Evolutionary conservation across 805 yeast species (phyloP).

Genomic region (Naumovozyma baii): DNA sequence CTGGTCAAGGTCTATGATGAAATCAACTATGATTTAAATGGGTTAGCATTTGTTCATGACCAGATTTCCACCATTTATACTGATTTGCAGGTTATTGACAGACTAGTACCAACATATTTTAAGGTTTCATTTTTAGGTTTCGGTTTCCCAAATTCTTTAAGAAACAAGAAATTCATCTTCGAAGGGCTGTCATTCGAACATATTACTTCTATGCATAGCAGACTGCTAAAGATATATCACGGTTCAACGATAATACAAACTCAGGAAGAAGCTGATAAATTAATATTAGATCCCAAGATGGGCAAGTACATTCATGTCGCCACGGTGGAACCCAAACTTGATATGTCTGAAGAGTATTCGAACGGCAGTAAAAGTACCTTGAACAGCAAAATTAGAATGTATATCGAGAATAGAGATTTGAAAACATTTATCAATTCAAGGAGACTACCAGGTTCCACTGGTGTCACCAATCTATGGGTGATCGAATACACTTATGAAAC

Average conservation of each 20-base stretch:
- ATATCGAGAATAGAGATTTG: constrained; percentile 66
- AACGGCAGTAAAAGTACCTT: constrained; percentile 36
- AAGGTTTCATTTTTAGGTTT: constrained; percentile 71
- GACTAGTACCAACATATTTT: constrained; percentile 69
- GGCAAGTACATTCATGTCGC: constrained; percentile 69
- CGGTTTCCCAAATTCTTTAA: constrained; percentile 70
- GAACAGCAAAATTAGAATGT: constrained; percentile 54
- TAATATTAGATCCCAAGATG: constrained; percentile 43
- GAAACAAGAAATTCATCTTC: constrained; percentile 70
- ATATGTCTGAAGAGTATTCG: constrained; percentile 31
- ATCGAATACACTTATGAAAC: constrained; percentile 79
- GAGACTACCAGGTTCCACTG: constrained; percentile 62
- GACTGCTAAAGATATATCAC: constrained; percentile 65
- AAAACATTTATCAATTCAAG: constrained; percentile 59
- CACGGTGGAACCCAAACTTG: constrained; percentile 51
- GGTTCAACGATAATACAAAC: constrained; percentile 62
- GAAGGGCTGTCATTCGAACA: constrained; percentile 87
- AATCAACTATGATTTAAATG: constrained; percentile 63
- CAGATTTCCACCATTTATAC: constrained; percentile 60
- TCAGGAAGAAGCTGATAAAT: constrained; percentile 45
- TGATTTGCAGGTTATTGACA: constrained; percentile 57
- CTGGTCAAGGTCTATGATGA: constrained; percentile 65
- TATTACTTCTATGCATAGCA: constrained; percentile 69
- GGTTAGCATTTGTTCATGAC: constrained; percentile 61
- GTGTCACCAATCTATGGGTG: constrained; percentile 74